Conservation (phyloP, 495 filamentous ascomycete genomes). For the Penicillium pulvis region DNA sequence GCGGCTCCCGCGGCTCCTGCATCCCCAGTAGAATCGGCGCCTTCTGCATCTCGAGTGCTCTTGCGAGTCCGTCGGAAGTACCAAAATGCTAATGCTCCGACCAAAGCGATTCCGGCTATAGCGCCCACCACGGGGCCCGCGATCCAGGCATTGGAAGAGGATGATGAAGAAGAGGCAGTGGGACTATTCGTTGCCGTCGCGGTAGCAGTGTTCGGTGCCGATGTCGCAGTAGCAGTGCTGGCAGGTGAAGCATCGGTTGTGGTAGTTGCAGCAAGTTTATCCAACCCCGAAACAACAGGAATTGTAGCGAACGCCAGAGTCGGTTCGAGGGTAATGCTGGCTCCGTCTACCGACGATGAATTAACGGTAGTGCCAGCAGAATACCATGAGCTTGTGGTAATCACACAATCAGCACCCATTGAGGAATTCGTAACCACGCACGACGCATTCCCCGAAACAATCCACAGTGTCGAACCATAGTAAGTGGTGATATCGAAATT, state of each 20-base stretch:
- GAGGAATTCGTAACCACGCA: background rate
- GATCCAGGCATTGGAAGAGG: background rate
- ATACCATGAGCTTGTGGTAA: background rate
- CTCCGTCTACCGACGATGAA: background rate
- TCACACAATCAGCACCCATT: background rate
- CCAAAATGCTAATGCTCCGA: background rate
- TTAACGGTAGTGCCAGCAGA: background rate
- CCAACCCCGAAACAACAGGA: background rate
- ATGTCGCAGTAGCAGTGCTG: background rate
- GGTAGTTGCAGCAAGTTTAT: background rate
- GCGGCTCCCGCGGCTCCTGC: background rate
- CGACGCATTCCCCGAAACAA: background rate
- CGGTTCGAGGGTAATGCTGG: background rate
- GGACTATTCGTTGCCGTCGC: background rate
- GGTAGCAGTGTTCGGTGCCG: background rate
- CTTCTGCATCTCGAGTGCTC: background rate
- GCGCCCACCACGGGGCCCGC: background rate
- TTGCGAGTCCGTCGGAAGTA: background rate
- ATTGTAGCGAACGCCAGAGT: background rate
- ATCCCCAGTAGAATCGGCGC: background rate
- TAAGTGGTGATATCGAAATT: conserved; percentile 5
- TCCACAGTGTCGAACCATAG: background rate
- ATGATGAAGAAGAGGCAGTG: background rate
- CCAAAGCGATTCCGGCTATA: background rate
- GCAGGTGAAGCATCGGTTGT: background rate